These are phyloP conservation scores for Wallacemonas rigidus DNA, from an alignment of 208 protist genomes.

Conservation along the genomic window DNA sequence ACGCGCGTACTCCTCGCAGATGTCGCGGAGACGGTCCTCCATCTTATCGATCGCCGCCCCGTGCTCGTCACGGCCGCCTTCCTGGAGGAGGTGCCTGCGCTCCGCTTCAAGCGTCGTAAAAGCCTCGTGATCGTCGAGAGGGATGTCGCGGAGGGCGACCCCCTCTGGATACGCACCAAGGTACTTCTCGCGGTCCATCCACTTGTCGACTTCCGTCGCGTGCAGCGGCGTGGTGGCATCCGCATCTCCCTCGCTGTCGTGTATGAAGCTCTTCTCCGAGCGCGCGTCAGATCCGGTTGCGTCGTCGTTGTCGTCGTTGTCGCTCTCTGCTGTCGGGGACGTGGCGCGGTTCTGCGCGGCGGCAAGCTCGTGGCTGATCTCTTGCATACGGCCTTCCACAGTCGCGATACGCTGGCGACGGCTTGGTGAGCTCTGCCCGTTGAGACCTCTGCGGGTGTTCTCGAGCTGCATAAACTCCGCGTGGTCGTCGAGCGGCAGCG, in stretches of 20 bases:
- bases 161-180: conserved; percentile 35
- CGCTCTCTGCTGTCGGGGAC: conserved; percentile 17
- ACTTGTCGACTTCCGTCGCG: conserved; percentile 22
- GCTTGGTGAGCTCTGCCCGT: conserved; percentile 13
- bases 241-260: conserved; percentile 19
- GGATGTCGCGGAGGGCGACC: conserved; percentile 25
- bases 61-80: conserved; percentile 11
- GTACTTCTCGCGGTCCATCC: conserved; percentile 24
- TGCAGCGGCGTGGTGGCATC: conserved; percentile 21
- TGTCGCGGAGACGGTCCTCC: conserved; percentile 29
- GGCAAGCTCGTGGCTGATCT: conserved; percentile 25
- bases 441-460: conserved; percentile 2
- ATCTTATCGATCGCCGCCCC: conserved; percentile 28
- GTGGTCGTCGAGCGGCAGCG: conserved; percentile 35
- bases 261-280: too few species aligned
- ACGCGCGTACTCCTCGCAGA: conserved; percentile 26
- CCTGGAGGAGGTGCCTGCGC: conserved; percentile 5
- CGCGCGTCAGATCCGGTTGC: background rate
- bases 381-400: conserved; percentile 32
- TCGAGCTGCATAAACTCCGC: conserved; percentile 32
- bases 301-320: conserved; percentile 1
- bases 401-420: conserved; percentile 25
- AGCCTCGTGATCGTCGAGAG: conserved; percentile 30
- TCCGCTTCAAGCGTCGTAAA: conserved; percentile 20
- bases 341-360: conserved; percentile 9